Evolutionary conservation across 768 basidiomycete genomes (phyloP), one percentile per base, ranked within the genome.

Genomic region (Suillus occidentalis): DNA sequence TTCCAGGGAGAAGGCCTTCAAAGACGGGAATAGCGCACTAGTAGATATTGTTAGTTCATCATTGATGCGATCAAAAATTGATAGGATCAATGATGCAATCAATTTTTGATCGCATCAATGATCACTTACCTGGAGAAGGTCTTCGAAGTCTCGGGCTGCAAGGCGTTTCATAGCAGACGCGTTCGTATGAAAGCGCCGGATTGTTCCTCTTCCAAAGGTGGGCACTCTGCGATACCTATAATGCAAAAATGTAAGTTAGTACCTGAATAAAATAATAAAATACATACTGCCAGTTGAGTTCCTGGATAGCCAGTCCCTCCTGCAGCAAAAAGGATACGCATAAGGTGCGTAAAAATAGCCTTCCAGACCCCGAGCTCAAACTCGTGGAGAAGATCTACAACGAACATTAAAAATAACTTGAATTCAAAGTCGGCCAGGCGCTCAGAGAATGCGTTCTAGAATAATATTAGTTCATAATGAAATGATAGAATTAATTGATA

Each of bases 191-290:
- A 67, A 67, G 31, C 37, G 16, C 6, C 59, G 37, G 4, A 67
- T 67, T 7, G 65, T 66, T 20, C 39, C 34, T 53, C 59, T 5
- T 18, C 66, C 60, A 66, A 67, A 67, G 2, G 66, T 67, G 8
- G 66, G 60, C 9, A 67, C 65, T 45, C 16, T 43, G 2, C 67
- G 57, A 47, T 68, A 71, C 2, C 70, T 70, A 25, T 43, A 4
- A 42, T 45, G n/a, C 8, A 3, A 10, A 20, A 2, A 28, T 50
- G 63, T 31, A 22, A 58, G 42, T 43, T 43, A 43, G 2, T 20
- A 58, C 10, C 63, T 62, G 6, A 40, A n/a, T n/a, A n/a, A n/a
- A n/a, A n/a, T n/a, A n/a, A n/a, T n/a, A n/a, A n/a, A n/a, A n/a
- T n/a, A n/a, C n/a, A n/a, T n/a, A n/a, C n/a, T n/a, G n/a, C n/a